Base-by-base conservation (phyloP, 352 stramenopile species). In the Blastocystis sp. region DNA sequence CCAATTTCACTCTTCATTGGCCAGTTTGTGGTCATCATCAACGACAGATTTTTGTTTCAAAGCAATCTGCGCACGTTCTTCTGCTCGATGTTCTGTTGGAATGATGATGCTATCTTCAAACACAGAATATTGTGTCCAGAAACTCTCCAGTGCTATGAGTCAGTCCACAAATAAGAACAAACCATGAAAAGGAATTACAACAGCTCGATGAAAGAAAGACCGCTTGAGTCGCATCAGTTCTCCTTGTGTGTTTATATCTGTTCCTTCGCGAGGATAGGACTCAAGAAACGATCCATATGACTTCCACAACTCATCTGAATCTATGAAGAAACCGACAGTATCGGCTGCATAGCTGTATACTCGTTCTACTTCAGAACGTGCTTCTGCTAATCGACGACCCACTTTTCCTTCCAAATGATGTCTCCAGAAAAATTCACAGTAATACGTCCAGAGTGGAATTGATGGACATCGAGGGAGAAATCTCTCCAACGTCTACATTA, bases 261-360 rank as follows among this genome's bases (percentile, higher is more conserved):
- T 22, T 44, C 27, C 35, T 35, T 84, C 73, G 4, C 56, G 22
- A 17, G 53, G 73, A n/a, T 69, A 64, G 17, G 57, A 30, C 19
- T 84, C 53, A 44, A 84, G 42, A 33, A 84, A 84, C 24, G 51
- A 58, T 33, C 73, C 44, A 42, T 84, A 84, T 6, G 51, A 53
- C 22, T n/a, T 53, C 73, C 73, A 84, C 17, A 84, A 44, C 3
- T 66, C 30, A 27, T 84, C 73, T 24, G 42, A 53, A 48, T 84
- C 73, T n/a, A 84, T 84, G 73, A 84, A 84, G 48, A 84, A 84
- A 57, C 73, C 73, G 22, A 84, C 35, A 17, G 73, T 84, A 37
- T 84, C 48, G 7, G 40, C 73, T n/a, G 73, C 73, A 42, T 68
- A 84, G 51, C 53, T 58, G 73, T 68, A 84, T 37, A 64, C 73